These are phyloP conservation scores for Colletotrichum eremochloae DNA, from an alignment of 2,329 filamentous ascomycete species.

Conservation along the genomic window DNA sequence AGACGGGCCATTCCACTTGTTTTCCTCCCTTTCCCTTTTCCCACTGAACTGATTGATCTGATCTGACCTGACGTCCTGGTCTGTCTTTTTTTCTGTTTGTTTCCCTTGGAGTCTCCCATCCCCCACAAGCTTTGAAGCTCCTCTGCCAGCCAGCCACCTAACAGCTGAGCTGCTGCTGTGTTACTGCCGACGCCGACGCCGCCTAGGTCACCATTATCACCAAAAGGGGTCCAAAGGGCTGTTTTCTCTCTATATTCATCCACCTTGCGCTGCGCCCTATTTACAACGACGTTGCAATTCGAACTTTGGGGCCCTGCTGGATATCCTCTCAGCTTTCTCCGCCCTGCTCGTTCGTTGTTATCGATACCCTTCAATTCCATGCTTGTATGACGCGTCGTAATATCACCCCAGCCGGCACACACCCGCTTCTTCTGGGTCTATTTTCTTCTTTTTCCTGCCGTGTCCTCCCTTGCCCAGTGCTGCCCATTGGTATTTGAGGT, in stretches of 20 bases:
- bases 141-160: neutral
- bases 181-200: neutral
- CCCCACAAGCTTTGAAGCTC: neutral
- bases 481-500: conserved; percentile 17
- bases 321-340: neutral
- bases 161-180: neutral
- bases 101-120: neutral
- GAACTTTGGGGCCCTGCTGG: neutral
- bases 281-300: neutral
- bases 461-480: conserved; percentile 12
- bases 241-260: neutral
- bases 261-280: neutral
- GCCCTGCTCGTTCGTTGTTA: neutral
- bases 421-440: conserved; percentile 36
- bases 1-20: conserved; percentile 36
- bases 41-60: no score
- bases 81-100: neutral
- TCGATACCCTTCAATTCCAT: conserved; percentile 29
- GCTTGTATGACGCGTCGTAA: conserved; percentile 40
- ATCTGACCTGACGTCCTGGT: no score
- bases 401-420: conserved; percentile 26
- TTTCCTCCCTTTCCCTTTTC: conserved; percentile 16
- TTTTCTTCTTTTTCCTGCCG: conserved; percentile 4
- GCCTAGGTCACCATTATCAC: conserved; percentile 1
- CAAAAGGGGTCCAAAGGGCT: neutral